Conservation (phyloP, 2,329 filamentous ascomycete genomes). For the Penicillium vulpinum region DNA sequence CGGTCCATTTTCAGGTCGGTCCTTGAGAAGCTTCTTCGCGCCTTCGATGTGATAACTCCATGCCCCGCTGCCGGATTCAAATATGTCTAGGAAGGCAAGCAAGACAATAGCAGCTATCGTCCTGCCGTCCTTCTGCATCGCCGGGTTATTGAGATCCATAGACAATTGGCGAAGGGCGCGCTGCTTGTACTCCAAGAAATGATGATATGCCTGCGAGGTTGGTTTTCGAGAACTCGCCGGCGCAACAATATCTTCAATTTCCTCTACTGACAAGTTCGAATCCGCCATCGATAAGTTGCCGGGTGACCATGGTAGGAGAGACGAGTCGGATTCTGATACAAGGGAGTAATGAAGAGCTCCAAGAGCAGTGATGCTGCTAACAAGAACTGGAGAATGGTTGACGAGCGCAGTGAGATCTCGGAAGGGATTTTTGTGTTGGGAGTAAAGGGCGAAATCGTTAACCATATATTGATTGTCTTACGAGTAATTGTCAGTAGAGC, state of each 20-base stretch:
- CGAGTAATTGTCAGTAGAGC: constrained; percentile 17
- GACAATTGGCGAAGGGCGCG: constrained; percentile 47
- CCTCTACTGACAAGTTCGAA: constrained; percentile 24
- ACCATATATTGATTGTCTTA: constrained; percentile 43
- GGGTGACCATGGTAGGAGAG: constrained; percentile 36
- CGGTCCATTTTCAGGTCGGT: constrained; percentile 27
- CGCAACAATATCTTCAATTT: constrained; percentile 31
- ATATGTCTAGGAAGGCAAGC: constrained; percentile 52
- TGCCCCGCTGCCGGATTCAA: constrained; percentile 53
- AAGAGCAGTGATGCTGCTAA: constrained; percentile 50
- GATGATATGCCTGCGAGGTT: constrained; percentile 39
- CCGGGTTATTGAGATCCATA: constrained; percentile 31
- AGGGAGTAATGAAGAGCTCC: constrained; percentile 51
- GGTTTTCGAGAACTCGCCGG: constrained; percentile 34
- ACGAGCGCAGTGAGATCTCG: constrained; percentile 51
- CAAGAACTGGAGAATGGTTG: constrained; percentile 46
- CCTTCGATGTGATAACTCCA: constrained; percentile 56
- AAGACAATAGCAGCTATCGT: constrained; percentile 50
- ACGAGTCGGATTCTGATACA: constrained; percentile 37
- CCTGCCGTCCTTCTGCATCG: constrained; percentile 42
- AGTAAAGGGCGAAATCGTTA: constrained; percentile 50
- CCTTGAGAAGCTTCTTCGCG: constrained; percentile 49
- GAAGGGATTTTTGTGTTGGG: constrained; percentile 50
- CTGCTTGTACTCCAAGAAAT: constrained; percentile 51
- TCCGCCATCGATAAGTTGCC: constrained; percentile 17